These are phyloP conservation scores for Wickerhamomyces sp. DNA, from an alignment of 1,139 yeast genomes.

Conservation along the genomic window DNA sequence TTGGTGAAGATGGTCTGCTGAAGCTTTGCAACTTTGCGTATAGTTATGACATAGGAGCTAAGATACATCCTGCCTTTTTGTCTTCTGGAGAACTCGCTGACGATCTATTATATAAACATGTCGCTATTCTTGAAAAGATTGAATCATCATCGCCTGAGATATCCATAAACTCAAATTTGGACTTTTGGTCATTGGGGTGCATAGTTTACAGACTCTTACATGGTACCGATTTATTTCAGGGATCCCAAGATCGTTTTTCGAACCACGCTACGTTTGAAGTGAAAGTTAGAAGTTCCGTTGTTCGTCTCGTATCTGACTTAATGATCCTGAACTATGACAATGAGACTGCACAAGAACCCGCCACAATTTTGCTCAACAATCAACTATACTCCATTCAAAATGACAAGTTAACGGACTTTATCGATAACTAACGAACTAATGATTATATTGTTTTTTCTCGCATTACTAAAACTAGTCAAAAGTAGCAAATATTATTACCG, in stretches of 20 bases:
- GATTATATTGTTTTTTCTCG: neutral
- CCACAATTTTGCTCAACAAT: neutral
- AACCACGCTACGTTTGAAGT: neutral
- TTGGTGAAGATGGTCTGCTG: constrained; percentile 7
- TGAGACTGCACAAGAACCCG: neutral
- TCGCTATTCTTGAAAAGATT: constrained; percentile 4
- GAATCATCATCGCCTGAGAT: neutral
- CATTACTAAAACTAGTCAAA: neutral
- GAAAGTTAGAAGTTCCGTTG: neutral
- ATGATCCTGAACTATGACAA: neutral
- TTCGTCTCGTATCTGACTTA: neutral
- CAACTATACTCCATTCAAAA: too few species aligned
- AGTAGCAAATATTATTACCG: neutral
- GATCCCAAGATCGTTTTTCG: constrained; percentile 1
- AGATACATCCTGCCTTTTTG: constrained; percentile 1
- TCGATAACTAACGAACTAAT: too few species aligned
- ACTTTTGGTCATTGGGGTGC: constrained; percentile 14
- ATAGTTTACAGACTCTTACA: constrained; percentile 22
- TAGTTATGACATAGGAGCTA: constrained; percentile 1
- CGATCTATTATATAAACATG: constrained; percentile 9
- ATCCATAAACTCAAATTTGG: constrained; percentile 5
- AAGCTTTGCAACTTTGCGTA: constrained; percentile 7
- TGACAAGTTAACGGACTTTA: too few species aligned
- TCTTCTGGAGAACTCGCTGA: constrained; percentile 1
- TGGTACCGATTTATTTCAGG: constrained; percentile 14